A percentile compares a stretch with the other conserved stretches of the same genome.
phyloP scores from a whole-genome alignment of 2,329 filamentous ascomycete species.

The Calonectria montana region DNA sequence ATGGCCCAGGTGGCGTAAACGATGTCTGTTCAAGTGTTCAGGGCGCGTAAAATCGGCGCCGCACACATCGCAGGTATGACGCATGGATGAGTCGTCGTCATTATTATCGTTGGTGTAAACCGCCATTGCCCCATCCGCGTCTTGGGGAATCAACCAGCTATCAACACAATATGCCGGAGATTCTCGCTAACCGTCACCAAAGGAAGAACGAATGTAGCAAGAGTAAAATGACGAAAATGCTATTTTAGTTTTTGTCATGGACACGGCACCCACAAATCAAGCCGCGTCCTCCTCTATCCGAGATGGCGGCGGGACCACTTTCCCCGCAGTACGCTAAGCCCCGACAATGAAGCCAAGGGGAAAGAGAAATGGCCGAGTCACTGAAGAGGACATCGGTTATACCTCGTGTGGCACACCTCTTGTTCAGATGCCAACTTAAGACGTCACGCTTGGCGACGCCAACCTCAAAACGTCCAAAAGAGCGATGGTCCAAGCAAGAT shows the following conservation, averaged over 20 bases:
- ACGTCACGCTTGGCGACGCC: neutral
- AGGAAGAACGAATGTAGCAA: neutral
- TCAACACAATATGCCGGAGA: neutral
- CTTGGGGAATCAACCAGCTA: neutral
- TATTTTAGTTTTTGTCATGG: neutral
- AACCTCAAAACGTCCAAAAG: neutral
- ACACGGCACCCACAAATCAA: neutral
- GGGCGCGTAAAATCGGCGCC: conserved; percentile 1
- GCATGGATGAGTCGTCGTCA: neutral
- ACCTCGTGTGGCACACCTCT: neutral
- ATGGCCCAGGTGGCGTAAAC: neutral
- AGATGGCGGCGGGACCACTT: neutral
- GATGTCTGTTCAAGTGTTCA: neutral
- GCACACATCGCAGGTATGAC: neutral
- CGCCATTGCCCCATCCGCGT: neutral
- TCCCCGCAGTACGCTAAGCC: neutral
- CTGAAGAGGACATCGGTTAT: neutral
- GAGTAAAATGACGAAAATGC: neutral
- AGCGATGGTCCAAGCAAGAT: neutral
- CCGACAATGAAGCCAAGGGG: neutral
- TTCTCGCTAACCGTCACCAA: neutral
- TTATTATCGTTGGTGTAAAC: no score
- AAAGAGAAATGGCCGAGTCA: neutral
- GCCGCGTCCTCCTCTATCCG: neutral
- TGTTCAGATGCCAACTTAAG: neutral